Conservation (phyloP, 495 filamentous ascomycete genomes). For the Neurospora hispaniola region DNA sequence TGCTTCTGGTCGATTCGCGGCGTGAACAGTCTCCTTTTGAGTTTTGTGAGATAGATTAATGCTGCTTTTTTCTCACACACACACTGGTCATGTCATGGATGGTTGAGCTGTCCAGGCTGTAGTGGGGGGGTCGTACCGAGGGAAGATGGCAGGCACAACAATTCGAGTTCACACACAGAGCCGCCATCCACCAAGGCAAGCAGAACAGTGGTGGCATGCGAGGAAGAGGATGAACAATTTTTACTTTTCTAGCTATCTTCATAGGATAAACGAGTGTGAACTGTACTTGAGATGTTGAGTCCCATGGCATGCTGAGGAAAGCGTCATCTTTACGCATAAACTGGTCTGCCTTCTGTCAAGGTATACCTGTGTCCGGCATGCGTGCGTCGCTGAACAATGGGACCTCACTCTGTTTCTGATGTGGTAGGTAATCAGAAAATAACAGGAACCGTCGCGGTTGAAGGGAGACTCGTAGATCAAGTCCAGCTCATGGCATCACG, state of each 20-base stretch:
- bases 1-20: background rate
- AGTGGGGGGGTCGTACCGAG: background rate
- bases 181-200: background rate
- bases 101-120: background rate
- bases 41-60: background rate
- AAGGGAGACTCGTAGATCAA: background rate
- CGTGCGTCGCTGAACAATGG: background rate
- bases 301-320: background rate
- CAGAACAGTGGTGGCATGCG: background rate
- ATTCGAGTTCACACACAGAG: background rate
- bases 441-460: background rate
- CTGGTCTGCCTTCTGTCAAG: background rate
- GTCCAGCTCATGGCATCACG: background rate
- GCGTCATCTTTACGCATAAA: background rate
- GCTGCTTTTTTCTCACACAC: background rate
- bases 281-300: background rate
- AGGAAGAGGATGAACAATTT: background rate
- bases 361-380: background rate
- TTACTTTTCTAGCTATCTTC: background rate
- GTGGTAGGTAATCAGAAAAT: background rate
- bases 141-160: background rate
- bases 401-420: background rate
- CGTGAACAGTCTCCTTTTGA: background rate
- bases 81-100: background rate
- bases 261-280: background rate